These are phyloP conservation scores for Salix exigua DNA, from an alignment of 345 rosid species.

Conservation along the genomic window DNA sequence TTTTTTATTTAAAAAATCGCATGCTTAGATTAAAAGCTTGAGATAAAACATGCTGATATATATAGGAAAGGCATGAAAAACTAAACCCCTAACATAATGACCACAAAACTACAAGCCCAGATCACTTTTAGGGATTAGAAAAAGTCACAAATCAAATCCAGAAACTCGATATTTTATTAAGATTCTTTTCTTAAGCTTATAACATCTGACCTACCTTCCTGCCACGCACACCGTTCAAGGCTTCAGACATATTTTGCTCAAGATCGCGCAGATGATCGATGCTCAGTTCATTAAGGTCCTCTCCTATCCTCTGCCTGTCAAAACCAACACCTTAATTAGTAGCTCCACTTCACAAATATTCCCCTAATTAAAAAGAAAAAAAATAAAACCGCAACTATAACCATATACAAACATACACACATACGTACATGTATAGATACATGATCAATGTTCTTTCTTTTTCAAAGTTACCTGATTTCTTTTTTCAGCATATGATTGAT, in stretches of 20 bases:
- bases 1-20: too few relatives aligned
- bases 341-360: background rate
- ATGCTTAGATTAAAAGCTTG: too few relatives aligned
- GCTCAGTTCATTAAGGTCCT: conserved; percentile 38
- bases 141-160: background rate
- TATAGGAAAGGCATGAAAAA: too few relatives aligned
- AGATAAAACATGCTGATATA: too few relatives aligned
- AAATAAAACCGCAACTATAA: background rate
- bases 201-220: conserved; percentile 52
- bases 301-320: conserved; percentile 53
- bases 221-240: conserved; percentile 34
- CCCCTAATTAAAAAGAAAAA: too few relatives aligned
- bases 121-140: background rate
- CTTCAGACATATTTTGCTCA: conserved; percentile 35
- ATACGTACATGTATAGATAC: too few relatives aligned
- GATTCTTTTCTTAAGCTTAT: background rate
- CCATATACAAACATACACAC: background rate
- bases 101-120: background rate
- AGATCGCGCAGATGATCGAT: conserved; percentile 39
- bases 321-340: background rate
- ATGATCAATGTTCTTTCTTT: background rate
- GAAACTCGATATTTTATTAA: background rate
- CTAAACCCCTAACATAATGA: too few relatives aligned
- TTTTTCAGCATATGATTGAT: conserved; percentile 42
- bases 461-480: conserved; percentile 40